Evolutionary conservation across 805 yeast genomes (phyloP), one percentile per base, ranked within the genome.

Genomic region (Nakazawaea siamensis): DNA sequence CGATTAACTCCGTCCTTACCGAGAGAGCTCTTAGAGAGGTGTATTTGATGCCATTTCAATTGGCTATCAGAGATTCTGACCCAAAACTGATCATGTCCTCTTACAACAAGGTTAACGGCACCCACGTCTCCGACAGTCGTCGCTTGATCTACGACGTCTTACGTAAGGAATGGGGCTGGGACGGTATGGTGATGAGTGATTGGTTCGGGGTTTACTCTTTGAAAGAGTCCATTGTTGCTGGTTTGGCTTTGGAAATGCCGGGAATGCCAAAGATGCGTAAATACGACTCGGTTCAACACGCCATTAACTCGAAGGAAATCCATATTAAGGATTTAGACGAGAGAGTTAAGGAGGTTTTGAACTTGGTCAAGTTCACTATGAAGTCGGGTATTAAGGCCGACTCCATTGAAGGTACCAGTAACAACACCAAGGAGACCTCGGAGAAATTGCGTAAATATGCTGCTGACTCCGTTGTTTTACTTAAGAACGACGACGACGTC

Each of bases 401-500:
- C 35, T 64, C 51, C 2, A 62, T 60, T 15, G 69, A 62, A 41
- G 37, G 41, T 7, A 36, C 44, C 11, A 52, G 51, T 23, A 69
- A 68, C 43, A 60, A 72, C 48, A 64, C 70, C 6, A 64, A 68
- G 18, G 72, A 68, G 46, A 66, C 76, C 3, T 39, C 62, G 15
- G 60, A 51, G 0, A 43, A 62, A 8, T 47, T 72, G 27, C 58
- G 73, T 46, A 52, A 60, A 39, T 39, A 67, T n/a, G 75, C 74
- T 13, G 61, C 50, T 14, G 78, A 75, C 34, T 54, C 75, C 2
- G 62, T 70, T 31, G 81, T 76, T 6, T 51, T 76, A 37, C 61
- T 76, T 51, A 73, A 74, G 50, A 76, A 76, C 47, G 74, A 73
- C 14, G 33, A 52, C 27, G 41, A 47, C 20, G 52, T 70, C 4